Base-by-base conservation (phyloP, 2,329 filamentous ascomycete genomes). In the Calycina marina region DNA sequence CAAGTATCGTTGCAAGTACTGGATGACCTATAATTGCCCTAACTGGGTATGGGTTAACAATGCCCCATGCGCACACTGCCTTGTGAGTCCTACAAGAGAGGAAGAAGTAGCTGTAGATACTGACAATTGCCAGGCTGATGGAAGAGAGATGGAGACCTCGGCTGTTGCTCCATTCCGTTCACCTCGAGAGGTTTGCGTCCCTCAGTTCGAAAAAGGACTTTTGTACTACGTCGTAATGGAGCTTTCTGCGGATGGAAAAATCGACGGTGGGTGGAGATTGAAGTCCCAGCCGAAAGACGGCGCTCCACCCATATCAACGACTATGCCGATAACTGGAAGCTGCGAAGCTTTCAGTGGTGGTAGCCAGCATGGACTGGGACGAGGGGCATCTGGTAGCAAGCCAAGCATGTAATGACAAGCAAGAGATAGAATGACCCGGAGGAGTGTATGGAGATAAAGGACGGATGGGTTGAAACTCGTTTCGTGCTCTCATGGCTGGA, bases 1-100 rank as follows among this genome's bases (percentile, higher is more conserved):
- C 47, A 67, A 62, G 53, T 69, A 65, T 49, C 58, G 61, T 25
- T 69, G 65, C 59, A 69, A 66, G 51, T 64, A 67, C 54, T 67
- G 63, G 42, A 59, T 59, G 36, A 58, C 61, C 17, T 56, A 65
- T 45, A 60, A 67, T 40, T 68, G 65, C 41, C 57, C 54, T 4
- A 62, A 69, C 41, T 69, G 65, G 65, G 65, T 69, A 8, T 67
- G 63, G 51, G 58, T 68, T 12, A 63, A 66, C 33, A 60, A 63
- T 33, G 55, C 60, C 20, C 54, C 62, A 8, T 69, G 65, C 47
- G 54, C 62, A 32, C 54, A 51, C 39, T 69, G 65, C 47, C 53
- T 63, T 40, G 65, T 68, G 53, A 53, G 63, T 53, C 13, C 11
- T n/a, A 22, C 20, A 9, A 22, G 20, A 22, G 8, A 22, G 20